Evolutionary conservation across 805 yeast species (phyloP), one percentile per base, ranked within the genome.

Genomic region (Saccharomycopsis fibuligera): DNA sequence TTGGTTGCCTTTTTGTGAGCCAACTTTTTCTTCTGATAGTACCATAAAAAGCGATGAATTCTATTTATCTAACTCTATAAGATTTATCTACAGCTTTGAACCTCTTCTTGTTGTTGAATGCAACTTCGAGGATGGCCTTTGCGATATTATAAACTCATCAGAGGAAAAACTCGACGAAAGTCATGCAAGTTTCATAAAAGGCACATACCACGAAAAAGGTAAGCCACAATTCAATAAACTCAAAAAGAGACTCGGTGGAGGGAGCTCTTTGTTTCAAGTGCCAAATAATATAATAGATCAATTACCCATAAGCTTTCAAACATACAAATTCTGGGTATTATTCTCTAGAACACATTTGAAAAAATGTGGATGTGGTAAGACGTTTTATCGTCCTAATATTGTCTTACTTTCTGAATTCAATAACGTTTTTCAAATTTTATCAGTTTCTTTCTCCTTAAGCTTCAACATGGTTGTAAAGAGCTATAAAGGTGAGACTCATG

Each of bases 311-410:
- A 30, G 17, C 5, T 14, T 9, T 19, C 21, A 37, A 10, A 39
- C 16, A 16, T 30, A 22, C 10, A 68, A 67, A 45, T 54, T 68
- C 3, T 68, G 67, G 62, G 52, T 66, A 4, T 67, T 67, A 2
- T 62, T 65, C 53, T 67, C 70, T 3, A 56, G 70, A 39, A 67
- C 70, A 14, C 72, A 68, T 50, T 41, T 68, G 19, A 55, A 54
- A 39, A 48, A 58, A n/a, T 68, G 72, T 54, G 72, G 72, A 1
- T 68, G 72, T 57, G 68, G 70, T 9, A 56, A 53, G 24, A 59
- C 58, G 10, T 62, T 67, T 59, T 67, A 67, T 54, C 56, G 72
- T 33, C 70, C 70, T 2, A 65, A 66, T 48, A 48, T 67, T 14
- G 46, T 33, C 6, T 16, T 43, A 12, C 9, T 43, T 21, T 33